These are phyloP conservation scores for Emericellopsis atlantica DNA, from an alignment of 2,329 filamentous ascomycete genomes.

Conservation along the genomic window DNA sequence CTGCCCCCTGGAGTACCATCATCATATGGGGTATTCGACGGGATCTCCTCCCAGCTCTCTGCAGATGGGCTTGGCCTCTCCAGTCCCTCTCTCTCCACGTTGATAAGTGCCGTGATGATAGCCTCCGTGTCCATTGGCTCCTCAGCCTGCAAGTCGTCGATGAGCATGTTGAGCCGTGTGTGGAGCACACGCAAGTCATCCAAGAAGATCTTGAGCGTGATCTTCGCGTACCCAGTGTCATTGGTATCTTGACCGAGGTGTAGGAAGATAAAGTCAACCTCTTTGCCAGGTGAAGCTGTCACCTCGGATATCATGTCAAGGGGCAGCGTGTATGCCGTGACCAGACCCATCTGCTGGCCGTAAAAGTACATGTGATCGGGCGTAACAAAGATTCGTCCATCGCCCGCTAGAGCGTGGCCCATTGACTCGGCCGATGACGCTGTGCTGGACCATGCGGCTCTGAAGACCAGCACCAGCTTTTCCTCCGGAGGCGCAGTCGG, in stretches of 20 bases:
- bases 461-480: constrained; percentile 81
- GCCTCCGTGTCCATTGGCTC: constrained; percentile 57
- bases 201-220: constrained; percentile 87
- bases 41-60: constrained; percentile 86
- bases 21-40: constrained; percentile 47
- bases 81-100: constrained; percentile 54
- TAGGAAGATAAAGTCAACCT: constrained; percentile 86
- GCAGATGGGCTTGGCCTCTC: constrained; percentile 54
- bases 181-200: constrained; percentile 77
- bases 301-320: constrained; percentile 75
- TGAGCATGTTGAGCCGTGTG: constrained; percentile 69
- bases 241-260: constrained; percentile 55
- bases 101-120: constrained; percentile 59
- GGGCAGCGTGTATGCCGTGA: constrained; percentile 67
- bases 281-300: constrained; percentile 75
- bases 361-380: constrained; percentile 88
- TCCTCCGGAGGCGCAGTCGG: constrained; percentile 66
- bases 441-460: constrained; percentile 66
- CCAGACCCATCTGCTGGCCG: constrained; percentile 83
- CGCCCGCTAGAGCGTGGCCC: constrained; percentile 37
- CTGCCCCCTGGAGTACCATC: constrained; percentile 30
- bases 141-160: constrained; percentile 66
- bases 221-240: constrained; percentile 53
- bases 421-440: constrained; percentile 25
- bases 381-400: constrained; percentile 77